These are phyloP conservation scores for Cutaneotrichosporon daszewskae DNA, from an alignment of 1,284 basidiomycete species.

Conservation along the genomic window DNA sequence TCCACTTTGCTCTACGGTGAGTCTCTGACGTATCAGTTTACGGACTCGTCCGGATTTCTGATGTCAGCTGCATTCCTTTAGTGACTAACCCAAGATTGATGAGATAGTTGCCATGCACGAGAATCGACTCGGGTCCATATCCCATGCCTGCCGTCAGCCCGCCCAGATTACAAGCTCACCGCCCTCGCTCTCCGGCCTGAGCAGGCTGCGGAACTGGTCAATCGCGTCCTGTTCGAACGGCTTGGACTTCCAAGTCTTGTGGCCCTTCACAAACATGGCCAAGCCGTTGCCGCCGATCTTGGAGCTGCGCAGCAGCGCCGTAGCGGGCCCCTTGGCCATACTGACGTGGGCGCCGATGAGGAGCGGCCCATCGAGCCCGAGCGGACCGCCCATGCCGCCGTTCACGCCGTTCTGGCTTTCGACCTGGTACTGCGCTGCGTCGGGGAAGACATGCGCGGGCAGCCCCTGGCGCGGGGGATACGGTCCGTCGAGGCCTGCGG, in stretches of 20 bases:
- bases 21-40: conserved; percentile 5
- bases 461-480: conserved; percentile 38
- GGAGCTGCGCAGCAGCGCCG: conserved; percentile 64
- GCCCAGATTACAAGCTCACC: conserved; percentile 22
- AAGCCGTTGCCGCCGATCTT: conserved; percentile 73
- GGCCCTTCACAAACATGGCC: conserved; percentile 76
- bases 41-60: conserved; percentile 64
- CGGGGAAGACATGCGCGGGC: conserved; percentile 25
- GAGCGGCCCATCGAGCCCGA: conserved; percentile 22
- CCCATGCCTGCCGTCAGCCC: conserved; percentile 47
- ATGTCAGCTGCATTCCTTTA: conserved; percentile 2
- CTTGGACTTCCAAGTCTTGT: conserved; percentile 69
- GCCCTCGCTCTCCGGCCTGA: conserved; percentile 49
- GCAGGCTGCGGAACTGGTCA: conserved; percentile 53
- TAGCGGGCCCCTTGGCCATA: conserved; percentile 70
- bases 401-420: conserved; percentile 4
- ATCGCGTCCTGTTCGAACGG: conserved; percentile 55
- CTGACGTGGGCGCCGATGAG: conserved; percentile 73
- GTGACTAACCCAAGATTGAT: conserved; percentile 61
- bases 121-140: conserved; percentile 57
- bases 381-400: conserved; percentile 20
- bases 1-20: conserved; percentile 58
- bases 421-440: not conserved
- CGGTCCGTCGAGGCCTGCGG: conserved; percentile 31
- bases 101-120: conserved; percentile 80